phyloP scores from a whole-genome alignment of 176 grass and related monocot genomes.

The Raddia guianensis region DNA sequence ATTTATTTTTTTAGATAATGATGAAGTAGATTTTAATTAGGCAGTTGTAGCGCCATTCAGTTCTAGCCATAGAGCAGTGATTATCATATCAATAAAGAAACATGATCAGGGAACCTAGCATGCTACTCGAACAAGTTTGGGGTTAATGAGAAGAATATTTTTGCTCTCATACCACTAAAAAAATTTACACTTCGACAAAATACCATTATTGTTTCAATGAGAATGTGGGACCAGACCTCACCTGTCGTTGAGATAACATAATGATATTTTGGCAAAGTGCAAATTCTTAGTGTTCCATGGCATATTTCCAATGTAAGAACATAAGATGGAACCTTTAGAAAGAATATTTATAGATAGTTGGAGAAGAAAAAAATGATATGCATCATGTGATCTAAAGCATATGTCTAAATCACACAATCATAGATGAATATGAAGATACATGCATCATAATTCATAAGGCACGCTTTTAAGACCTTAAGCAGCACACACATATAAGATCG shows the following conservation, averaged over 20 bases:
- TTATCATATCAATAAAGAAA: background rate
- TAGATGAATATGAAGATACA: conserved; percentile 2
- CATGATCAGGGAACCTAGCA: conserved; percentile 22
- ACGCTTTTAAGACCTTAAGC: background rate
- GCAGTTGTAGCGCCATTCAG: background rate
- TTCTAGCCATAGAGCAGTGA: background rate
- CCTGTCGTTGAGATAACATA: too few relatives aligned
- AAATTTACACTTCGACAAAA: too few relatives aligned
- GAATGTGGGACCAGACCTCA: too few relatives aligned
- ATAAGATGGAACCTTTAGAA: background rate
- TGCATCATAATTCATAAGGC: background rate
- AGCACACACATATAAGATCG: background rate
- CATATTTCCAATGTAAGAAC: background rate
- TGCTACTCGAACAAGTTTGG: background rate
- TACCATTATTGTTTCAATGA: too few relatives aligned
- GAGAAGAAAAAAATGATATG: background rate
- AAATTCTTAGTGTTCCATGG: too few relatives aligned
- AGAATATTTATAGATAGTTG: background rate
- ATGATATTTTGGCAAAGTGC: too few relatives aligned
- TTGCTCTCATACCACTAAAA: too few relatives aligned
- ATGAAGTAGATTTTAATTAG: background rate
- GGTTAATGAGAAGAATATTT: background rate
- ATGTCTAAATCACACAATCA: too few relatives aligned
- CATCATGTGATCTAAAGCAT: background rate
- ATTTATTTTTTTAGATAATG: too few relatives aligned